A percentile compares a stretch with the other conserved stretches of the same genome.
These are phyloP conservation scores for Diaporthe destruens DNA, from an alignment of 2,329 filamentous ascomycete species.

Conservation along the genomic window DNA sequence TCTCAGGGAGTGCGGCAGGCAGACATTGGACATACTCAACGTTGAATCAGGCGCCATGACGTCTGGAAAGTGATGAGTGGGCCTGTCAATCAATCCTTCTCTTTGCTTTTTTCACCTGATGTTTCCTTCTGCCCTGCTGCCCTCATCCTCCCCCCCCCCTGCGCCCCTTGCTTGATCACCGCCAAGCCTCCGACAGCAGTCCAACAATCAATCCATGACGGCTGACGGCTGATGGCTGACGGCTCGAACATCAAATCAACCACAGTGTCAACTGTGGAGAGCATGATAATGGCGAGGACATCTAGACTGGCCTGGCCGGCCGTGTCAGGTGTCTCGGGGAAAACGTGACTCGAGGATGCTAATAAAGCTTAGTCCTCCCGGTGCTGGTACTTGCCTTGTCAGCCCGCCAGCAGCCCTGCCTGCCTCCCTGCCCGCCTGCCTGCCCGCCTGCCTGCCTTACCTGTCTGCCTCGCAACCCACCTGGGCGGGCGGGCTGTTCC, in stretches of 20 bases:
- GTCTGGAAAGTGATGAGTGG: background rate
- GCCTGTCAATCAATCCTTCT: background rate
- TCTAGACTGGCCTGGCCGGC: background rate
- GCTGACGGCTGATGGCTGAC: background rate
- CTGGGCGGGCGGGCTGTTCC: slow-evolving; percentile 37
- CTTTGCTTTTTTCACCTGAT: background rate
- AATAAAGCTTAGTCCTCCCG: slow-evolving; percentile 21
- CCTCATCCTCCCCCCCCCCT: background rate
- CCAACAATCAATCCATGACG: background rate
- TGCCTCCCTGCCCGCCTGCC: background rate
- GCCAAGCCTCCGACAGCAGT: slow-evolving; percentile 17
- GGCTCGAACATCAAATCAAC: background rate
- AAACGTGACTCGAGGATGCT: slow-evolving; percentile 21
- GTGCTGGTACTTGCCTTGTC: slow-evolving; percentile 26
- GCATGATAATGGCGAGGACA: background rate
- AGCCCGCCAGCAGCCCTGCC: slow-evolving; percentile 4
- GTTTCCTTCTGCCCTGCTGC: background rate
- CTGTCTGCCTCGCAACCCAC: slow-evolving; percentile 22
- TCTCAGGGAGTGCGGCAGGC: too few species aligned
- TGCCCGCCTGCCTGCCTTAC: slow-evolving; percentile 7
- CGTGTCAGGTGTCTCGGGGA: slow-evolving; percentile 1
- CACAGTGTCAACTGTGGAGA: background rate
- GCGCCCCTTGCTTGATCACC: slow-evolving; percentile 15
- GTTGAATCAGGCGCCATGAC: background rate
- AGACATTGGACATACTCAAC: background rate